These are phyloP conservation scores for Solanum boliviense DNA, from an alignment of 257 asterid genomes.

Conservation along the genomic window DNA sequence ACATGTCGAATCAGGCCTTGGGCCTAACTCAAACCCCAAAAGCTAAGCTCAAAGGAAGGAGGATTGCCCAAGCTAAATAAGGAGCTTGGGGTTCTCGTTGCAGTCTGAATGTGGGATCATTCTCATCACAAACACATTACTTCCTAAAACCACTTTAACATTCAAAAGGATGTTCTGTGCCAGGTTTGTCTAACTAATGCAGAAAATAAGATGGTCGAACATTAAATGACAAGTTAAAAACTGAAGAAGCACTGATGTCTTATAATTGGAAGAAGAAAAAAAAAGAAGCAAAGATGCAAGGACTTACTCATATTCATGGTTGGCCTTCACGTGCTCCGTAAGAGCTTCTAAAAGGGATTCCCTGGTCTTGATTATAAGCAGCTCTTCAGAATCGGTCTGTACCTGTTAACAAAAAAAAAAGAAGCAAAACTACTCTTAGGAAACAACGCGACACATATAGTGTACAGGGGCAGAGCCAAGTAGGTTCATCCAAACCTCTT, in stretches of 20 bases:
- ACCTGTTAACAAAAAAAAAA: constrained; percentile 30
- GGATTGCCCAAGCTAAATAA: neutral
- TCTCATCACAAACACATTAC: neutral
- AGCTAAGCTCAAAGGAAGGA: neutral
- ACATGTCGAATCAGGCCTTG: neutral
- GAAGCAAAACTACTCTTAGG: neutral
- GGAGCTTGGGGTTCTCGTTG: neutral
- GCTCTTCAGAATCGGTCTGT: constrained; percentile 83
- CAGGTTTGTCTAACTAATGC: neutral
- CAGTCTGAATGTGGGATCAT: neutral
- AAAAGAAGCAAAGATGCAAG: neutral
- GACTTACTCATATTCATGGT: constrained; percentile 89
- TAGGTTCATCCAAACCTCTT: neutral
- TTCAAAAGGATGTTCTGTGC: neutral
- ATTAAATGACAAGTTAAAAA: neutral
- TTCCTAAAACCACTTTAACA: neutral
- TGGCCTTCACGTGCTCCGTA: constrained; percentile 77
- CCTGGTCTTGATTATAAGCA: constrained; percentile 90
- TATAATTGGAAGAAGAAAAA: neutral
- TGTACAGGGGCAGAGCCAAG: neutral
- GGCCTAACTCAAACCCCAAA: neutral
- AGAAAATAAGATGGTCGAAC: neutral
- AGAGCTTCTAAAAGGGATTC: constrained; percentile 80
- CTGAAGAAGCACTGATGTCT: neutral
- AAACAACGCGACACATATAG: neutral